Evolutionary conservation across 257 asterid species (phyloP), one percentile per base, ranked within the genome.

Genomic region (Solanum chilense): DNA sequence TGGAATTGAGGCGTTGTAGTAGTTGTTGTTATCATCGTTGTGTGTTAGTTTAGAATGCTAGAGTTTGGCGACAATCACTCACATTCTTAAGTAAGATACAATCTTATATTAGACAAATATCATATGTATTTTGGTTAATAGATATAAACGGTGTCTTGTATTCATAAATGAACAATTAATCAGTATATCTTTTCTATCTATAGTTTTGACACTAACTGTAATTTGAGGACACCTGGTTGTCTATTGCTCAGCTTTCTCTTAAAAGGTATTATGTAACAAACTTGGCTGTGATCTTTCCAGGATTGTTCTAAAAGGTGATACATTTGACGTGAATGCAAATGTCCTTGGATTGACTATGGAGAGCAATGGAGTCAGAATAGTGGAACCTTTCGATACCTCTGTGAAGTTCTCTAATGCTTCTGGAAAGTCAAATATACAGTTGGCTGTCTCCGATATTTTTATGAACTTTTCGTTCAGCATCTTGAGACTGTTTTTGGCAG

Each of bases 391-490:
- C 87, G 98, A 97, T 89, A 93, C 99, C 83, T 91, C 95, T 33
- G 88, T 92, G 87, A 92, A 89, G 86, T 93, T 92, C 86, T 90
- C 95, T 60, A 95, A 84, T 90, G 93, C 94, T 68, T 92, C 96
- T 85, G 98, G 95, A 86, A 95, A 93, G 94, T 95, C 94, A 47
- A 89, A 91, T 85, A 91, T 97, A 87, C 92, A 93, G 83, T 92
- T 97, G 93, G 89, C 44, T 78, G 95, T 95, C 88, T 94, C 99
- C 31, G 98, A 97, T 91, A 91, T 97, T 85, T 94, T 94, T 91
- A 94, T 97, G 98, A 97, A 97, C 93, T 97, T 97, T 88, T 93
- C 99, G 29, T 94, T 97, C 93, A 94, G 98, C 93, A 94, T 92
- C 88, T 89, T 97, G 91, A 95, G 95, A 89, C 92, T 97, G 64